Evolutionary conservation across 495 filamentous ascomycete genomes (phyloP).

Genomic region (Mytilinidion resinicola): DNA sequence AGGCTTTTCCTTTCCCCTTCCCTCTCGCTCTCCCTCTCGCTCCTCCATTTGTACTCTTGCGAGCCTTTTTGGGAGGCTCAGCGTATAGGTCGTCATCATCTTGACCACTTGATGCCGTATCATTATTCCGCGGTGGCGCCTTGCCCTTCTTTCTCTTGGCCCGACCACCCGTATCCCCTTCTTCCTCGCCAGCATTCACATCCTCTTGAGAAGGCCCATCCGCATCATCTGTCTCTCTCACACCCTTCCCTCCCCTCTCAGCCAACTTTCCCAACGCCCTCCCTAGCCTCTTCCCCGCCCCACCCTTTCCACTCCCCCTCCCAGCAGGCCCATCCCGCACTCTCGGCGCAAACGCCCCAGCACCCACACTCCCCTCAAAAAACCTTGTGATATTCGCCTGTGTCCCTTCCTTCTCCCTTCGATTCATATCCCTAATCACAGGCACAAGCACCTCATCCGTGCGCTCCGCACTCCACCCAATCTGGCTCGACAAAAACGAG

Average conservation of each 20-base stretch:
- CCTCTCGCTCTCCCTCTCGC: no score
- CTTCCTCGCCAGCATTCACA: background rate
- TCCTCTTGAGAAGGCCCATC: background rate
- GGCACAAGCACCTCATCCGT: constrained; percentile 94
- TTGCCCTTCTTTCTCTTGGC: background rate
- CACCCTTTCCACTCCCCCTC: constrained; percentile 58
- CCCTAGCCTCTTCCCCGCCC: constrained; percentile 34
- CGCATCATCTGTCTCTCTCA: background rate
- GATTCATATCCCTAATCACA: constrained; percentile 91
- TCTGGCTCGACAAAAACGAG: constrained; percentile 82
- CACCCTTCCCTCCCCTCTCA: constrained; percentile 5
- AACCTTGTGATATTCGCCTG: constrained; percentile 94
- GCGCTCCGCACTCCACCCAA: constrained; percentile 84
- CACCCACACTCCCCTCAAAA: constrained; percentile 59
- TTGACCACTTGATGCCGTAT: background rate
- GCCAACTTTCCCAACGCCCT: constrained; percentile 23
- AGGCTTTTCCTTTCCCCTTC: no score
- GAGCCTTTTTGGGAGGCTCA: constrained; percentile 16
- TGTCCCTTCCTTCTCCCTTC: constrained; percentile 75
- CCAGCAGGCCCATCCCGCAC: constrained; percentile 48
- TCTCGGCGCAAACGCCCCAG: constrained; percentile 68
- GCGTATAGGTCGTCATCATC: constrained; percentile 16
- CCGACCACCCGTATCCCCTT: background rate
- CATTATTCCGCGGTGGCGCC: background rate
- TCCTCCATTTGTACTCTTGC: constrained; percentile 5